Conservation (phyloP, 306 rosid genomes). For the Mimosa bimucronata region DNA sequence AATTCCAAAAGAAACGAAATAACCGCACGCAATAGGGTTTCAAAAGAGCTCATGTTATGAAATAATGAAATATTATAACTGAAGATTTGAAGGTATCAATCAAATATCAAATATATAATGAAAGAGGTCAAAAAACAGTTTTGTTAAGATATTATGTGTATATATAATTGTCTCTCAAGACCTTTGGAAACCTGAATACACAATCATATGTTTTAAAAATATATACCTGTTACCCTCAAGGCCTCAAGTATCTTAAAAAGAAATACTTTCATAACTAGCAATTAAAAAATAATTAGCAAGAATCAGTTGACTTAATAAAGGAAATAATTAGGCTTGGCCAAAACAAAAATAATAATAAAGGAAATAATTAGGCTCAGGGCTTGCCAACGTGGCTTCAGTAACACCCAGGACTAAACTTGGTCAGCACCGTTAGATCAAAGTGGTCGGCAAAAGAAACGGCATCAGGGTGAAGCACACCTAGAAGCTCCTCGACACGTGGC, state of each 20-base stretch:
- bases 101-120: neutral
- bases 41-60: too few relatives aligned
- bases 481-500: conserved; percentile 43
- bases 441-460: conserved; percentile 41
- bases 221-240: neutral
- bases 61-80: too few relatives aligned
- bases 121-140: neutral
- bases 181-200: neutral
- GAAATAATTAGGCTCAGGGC: conserved; percentile 16
- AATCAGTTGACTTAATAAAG: conserved; percentile 12
- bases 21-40: too few relatives aligned
- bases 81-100: neutral
- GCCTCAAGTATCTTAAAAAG: neutral
- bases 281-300: neutral
- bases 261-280: neutral
- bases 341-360: too few relatives aligned
- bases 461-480: conserved; percentile 31
- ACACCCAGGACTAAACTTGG: conserved; percentile 22
- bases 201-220: neutral
- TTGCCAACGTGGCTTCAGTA: conserved; percentile 2
- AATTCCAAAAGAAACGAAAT: too few relatives aligned
- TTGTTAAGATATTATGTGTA: neutral
- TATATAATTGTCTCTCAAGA: neutral
- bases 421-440: conserved; percentile 40
- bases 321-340: too few relatives aligned